A percentile compares a stretch with the other conserved stretches of the same genome.
Conservation (phyloP, 768 basidiomycete genomes). For the Leucosporidium yakuticum region DNA sequence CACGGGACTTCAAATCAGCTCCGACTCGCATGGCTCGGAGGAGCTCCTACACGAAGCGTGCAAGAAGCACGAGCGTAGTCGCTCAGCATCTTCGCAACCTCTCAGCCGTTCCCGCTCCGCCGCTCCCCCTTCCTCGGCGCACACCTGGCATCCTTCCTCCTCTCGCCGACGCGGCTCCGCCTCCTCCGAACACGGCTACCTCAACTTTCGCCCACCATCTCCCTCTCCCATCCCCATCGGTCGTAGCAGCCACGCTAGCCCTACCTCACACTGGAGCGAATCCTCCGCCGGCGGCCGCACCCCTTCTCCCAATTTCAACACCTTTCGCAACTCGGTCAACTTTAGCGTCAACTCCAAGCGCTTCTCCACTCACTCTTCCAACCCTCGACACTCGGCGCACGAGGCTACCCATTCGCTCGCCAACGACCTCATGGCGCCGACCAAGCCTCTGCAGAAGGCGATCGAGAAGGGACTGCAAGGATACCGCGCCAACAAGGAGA, state of each 20-base stretch:
- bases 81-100: too few species aligned
- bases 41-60: too few species aligned
- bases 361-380: conserved; percentile 6
- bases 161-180: background rate
- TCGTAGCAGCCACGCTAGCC: background rate
- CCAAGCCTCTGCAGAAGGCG: too few species aligned
- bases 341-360: background rate
- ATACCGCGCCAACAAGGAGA: background rate
- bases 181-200: background rate
- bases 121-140: background rate
- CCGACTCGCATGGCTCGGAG: too few species aligned
- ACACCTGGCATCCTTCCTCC: background rate
- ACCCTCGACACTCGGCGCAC: background rate
- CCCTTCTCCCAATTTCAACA: conserved; percentile 11
- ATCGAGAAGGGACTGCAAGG: background rate
- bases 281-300: background rate
- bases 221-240: too few species aligned
- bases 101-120: too few species aligned
- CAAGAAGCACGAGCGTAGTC: too few species aligned
- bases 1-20: too few species aligned
- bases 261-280: conserved; percentile 17
- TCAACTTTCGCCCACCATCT: too few species aligned
- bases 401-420: background rate
- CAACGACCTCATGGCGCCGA: background rate
- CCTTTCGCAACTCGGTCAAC: conserved; percentile 27